Evolutionary conservation across 257 asterid species (phyloP).

Genomic region (Sherardia arvensis): DNA sequence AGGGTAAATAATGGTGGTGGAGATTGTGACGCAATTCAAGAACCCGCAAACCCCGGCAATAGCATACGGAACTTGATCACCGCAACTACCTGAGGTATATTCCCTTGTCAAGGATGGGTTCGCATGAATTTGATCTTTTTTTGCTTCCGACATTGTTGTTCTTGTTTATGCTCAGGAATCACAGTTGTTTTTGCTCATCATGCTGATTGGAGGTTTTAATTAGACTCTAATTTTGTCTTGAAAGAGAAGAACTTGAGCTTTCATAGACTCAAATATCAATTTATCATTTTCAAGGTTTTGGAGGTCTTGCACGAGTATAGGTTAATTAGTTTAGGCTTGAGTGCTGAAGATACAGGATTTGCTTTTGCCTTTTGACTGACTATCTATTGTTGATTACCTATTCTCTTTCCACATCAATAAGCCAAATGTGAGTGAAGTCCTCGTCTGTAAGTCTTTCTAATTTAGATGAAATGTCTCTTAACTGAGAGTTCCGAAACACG

Average conservation of each 20-base stretch:
- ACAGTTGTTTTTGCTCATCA: not conserved
- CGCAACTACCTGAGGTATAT: not conserved
- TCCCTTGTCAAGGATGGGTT: not conserved
- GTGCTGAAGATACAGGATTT: not conserved
- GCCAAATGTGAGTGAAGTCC: not conserved
- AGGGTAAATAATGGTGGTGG: not conserved
- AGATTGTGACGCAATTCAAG: not conserved
- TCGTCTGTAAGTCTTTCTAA: too few species aligned
- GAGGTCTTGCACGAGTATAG: not conserved
- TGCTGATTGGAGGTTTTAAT: not conserved
- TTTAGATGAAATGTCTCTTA: constrained; percentile 40
- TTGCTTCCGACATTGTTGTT: not conserved
- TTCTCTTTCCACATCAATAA: constrained; percentile 1
- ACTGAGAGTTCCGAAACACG: constrained; percentile 25
- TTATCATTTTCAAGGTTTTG: too few species aligned
- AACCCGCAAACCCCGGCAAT: not conserved
- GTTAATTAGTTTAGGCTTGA: not conserved
- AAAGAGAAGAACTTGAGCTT: not conserved
- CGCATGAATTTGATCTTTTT: not conserved
- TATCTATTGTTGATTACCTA: not conserved
- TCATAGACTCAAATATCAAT: too few species aligned
- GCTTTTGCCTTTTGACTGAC: not conserved
- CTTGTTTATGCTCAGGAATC: not conserved
- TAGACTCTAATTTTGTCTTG: not conserved
- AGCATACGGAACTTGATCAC: not conserved